Conservation (phyloP, 2,329 filamentous ascomycete genomes). For the Ophiognomonia clavigignenti-juglandacearum region DNA sequence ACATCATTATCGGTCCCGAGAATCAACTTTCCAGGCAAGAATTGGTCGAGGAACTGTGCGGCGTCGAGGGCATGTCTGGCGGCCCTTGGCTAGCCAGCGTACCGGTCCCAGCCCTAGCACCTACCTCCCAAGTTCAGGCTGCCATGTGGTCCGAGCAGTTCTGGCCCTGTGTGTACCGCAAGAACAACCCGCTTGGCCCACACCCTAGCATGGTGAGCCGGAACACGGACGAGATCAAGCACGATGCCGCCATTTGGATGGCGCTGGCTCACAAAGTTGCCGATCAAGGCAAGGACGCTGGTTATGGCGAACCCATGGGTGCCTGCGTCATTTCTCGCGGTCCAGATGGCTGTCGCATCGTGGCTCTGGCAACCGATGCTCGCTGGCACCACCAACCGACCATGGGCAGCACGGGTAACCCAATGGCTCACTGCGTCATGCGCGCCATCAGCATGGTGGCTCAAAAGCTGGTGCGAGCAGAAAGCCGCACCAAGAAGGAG, state of each 20-base stretch:
- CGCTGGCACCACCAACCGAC: constrained; percentile 57
- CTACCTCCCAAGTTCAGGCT: constrained; percentile 71
- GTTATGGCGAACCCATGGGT: constrained; percentile 65
- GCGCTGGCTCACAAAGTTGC: constrained; percentile 62
- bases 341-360: constrained; percentile 43
- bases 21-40: constrained; percentile 49
- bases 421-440: constrained; percentile 73
- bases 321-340: constrained; percentile 69
- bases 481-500: constrained; percentile 33
- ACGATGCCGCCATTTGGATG: constrained; percentile 63
- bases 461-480: constrained; percentile 55
- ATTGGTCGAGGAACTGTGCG: constrained; percentile 41
- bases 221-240: constrained; percentile 63
- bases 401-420: constrained; percentile 55
- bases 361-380: constrained; percentile 73
- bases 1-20: constrained; percentile 50
- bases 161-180: constrained; percentile 82
- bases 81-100: constrained; percentile 57
- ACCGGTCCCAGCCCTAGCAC: constrained; percentile 66
- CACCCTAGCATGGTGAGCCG: constrained; percentile 71
- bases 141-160: constrained; percentile 69
- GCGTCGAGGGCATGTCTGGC: constrained; percentile 39
- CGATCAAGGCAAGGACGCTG: constrained; percentile 48
- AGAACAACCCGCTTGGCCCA: constrained; percentile 81
- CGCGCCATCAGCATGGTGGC: constrained; percentile 81